Conservation (phyloP, 2,329 filamentous ascomycete genomes). For the Chlorencoelia australis region DNA sequence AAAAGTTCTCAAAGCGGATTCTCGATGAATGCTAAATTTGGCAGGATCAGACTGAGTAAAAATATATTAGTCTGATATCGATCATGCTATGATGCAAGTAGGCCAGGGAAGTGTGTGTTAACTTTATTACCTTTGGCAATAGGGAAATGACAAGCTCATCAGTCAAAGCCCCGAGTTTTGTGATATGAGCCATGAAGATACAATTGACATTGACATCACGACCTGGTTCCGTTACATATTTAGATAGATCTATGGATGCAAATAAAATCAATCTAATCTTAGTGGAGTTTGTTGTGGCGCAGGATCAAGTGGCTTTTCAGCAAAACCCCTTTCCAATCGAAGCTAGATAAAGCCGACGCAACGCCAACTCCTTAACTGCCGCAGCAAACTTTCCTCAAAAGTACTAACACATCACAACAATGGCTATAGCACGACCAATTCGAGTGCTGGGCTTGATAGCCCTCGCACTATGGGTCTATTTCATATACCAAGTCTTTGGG, state of each 20-base stretch:
- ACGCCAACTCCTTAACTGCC: too few species aligned
- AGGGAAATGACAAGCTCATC: slow-evolving; percentile 62
- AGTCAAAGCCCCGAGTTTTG: slow-evolving; percentile 51
- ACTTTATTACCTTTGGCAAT: slow-evolving; percentile 38
- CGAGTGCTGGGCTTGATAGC: slow-evolving; percentile 66
- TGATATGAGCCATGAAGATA: slow-evolving; percentile 70
- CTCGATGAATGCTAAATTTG: slow-evolving; percentile 36
- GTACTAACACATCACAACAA: slow-evolving; percentile 30
- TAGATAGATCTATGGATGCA: too few species aligned
- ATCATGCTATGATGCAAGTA: neutral
- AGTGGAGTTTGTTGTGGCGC: too few species aligned
- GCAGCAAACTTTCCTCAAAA: too few species aligned
- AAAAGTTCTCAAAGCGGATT: slow-evolving; percentile 41
- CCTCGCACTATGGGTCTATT: slow-evolving; percentile 64
- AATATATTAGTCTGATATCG: slow-evolving; percentile 2
- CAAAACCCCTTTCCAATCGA: too few species aligned
- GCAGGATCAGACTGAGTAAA: slow-evolving; percentile 24
- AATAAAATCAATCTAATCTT: too few species aligned
- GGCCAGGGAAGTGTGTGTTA: slow-evolving; percentile 4
- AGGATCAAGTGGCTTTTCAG: too few species aligned
- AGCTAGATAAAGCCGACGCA: too few species aligned
- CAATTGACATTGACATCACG: too few species aligned
- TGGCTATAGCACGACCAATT: slow-evolving; percentile 81
- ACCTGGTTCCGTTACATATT: too few species aligned
- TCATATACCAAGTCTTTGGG: slow-evolving; percentile 66